Percentiles rank a stretch among this genome's conserved stretches.
phyloP scores from a whole-genome alignment of 257 asterid genomes.

The Scutellaria barbata region DNA sequence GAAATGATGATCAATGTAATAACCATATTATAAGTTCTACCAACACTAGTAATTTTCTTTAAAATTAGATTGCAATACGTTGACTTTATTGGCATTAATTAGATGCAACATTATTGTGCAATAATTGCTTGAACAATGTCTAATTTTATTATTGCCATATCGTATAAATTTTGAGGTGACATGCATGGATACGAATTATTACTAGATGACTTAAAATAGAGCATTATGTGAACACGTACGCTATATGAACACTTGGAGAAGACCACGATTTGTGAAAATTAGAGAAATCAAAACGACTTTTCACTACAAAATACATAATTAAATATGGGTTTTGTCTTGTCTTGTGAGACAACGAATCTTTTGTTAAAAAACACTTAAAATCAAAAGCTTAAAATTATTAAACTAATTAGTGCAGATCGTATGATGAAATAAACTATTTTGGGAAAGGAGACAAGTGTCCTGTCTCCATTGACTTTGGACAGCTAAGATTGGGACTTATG shows the following conservation, averaged over 20 bases:
- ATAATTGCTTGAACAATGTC: slow-evolving; percentile 24
- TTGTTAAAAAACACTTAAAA: slow-evolving; percentile 26
- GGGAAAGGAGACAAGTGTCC: slow-evolving; percentile 55
- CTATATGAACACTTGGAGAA: slow-evolving; percentile 20
- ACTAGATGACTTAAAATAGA: slow-evolving; percentile 11
- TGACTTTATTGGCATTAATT: slow-evolving; percentile 13
- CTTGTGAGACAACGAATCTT: slow-evolving; percentile 57
- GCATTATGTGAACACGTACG: slow-evolving; percentile 32
- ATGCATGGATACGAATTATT: slow-evolving; percentile 21
- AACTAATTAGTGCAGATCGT: slow-evolving; percentile 37
- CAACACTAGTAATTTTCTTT: background rate
- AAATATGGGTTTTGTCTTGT: slow-evolving; percentile 36
- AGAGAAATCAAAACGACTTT: slow-evolving; percentile 27
- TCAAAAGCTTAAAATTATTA: slow-evolving; percentile 36
- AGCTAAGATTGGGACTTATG: slow-evolving; percentile 47
- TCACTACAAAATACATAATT: slow-evolving; percentile 6
- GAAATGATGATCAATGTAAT: background rate
- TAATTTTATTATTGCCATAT: background rate
- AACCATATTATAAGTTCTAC: background rate
- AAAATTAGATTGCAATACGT: background rate
- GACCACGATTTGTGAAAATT: slow-evolving; percentile 12
- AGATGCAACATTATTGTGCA: slow-evolving; percentile 29
- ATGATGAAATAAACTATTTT: slow-evolving; percentile 38
- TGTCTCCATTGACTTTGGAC: slow-evolving; percentile 52
- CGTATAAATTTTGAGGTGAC: slow-evolving; percentile 14